phyloP scores from a whole-genome alignment of 2,329 filamentous ascomycete species.

The Colletotrichum musae region DNA sequence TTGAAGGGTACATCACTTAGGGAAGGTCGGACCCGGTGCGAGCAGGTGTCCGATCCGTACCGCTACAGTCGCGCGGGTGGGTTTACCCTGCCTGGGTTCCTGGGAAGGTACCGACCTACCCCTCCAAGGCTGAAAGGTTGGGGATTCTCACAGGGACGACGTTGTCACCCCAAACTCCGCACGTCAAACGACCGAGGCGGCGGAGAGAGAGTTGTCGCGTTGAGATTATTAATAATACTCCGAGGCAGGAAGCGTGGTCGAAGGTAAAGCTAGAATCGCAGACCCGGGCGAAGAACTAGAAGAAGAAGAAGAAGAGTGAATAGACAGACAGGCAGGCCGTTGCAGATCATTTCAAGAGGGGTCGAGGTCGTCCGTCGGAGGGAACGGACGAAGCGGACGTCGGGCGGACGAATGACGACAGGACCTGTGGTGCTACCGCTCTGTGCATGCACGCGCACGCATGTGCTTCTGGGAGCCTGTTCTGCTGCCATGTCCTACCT shows the following conservation, averaged over 20 bases:
- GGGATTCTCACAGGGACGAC: constrained; percentile 22
- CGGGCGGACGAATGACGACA: constrained; percentile 36
- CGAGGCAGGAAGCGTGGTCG: constrained; percentile 16
- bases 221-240: constrained; percentile 5
- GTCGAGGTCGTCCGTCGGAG: constrained; percentile 34
- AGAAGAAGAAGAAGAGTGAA: neutral
- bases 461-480: no score
- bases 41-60: no score
- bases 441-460: constrained; percentile 13
- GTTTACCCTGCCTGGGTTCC: no score
- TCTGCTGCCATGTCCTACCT: neutral
- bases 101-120: neutral
- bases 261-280: constrained; percentile 20
- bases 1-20: no score
- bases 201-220: neutral
- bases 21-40: no score
- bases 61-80: no score
- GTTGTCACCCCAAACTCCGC: constrained; percentile 6
- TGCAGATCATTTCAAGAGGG: constrained; percentile 16
- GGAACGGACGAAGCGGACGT: constrained; percentile 39
- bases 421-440: constrained; percentile 2
- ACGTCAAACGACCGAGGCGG: neutral
- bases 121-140: constrained; percentile 11
- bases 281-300: neutral
- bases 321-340: neutral